Evolutionary conservation across 257 asterid genomes (phyloP).

Genomic region (Paulownia fortunei): DNA sequence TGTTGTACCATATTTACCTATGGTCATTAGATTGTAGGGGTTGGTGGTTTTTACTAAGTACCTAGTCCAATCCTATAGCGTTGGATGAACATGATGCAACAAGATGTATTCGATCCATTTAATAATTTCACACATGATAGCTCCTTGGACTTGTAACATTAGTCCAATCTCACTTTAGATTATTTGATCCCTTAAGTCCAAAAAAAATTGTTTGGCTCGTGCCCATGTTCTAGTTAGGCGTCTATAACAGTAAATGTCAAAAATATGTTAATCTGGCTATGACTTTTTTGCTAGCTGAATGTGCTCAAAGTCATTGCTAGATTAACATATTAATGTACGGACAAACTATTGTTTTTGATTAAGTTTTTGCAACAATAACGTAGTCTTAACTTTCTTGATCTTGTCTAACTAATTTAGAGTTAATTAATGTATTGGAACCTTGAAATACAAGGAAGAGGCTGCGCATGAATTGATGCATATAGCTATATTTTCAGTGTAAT

Average conservation of each 20-base stretch:
- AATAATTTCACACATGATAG: no score
- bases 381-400: not conserved
- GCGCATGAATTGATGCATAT: slow-evolving; percentile 18
- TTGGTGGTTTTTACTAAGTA: no score
- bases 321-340: not conserved
- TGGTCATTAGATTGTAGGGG: no score
- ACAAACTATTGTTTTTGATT: not conserved
- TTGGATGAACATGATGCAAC: no score
- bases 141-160: no score
- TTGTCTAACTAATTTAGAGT: not conserved
- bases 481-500: not conserved
- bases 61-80: no score
- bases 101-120: no score
- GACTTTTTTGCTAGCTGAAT: slow-evolving; percentile 9
- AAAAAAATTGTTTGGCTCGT: no score
- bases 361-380: not conserved
- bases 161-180: no score
- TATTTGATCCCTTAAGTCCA: no score
- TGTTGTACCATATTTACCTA: no score
- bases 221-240: not conserved
- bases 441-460: slow-evolving; percentile 30
- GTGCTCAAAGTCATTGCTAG: not conserved
- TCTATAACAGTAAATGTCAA: not conserved
- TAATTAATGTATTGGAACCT: slow-evolving; percentile 22
- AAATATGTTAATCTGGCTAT: not conserved